A percentile compares a stretch with the other conserved stretches of the same genome.
Evolutionary conservation across 148 eudicot species (phyloP).

Genomic region (Rhododendron ferrugineum): DNA sequence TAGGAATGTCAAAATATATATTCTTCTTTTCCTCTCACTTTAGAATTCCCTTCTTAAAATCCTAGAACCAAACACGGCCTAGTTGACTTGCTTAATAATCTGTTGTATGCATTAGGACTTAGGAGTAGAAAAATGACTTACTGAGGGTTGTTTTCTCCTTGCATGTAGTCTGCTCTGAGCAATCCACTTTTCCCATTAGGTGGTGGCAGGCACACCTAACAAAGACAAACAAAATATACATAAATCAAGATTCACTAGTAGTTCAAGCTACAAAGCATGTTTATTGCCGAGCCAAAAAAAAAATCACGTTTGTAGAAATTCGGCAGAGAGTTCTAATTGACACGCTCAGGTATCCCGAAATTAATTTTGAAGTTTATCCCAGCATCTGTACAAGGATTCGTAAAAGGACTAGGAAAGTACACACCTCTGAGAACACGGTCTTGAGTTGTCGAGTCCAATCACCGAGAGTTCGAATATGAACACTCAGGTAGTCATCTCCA

Average conservation of each 20-base stretch:
- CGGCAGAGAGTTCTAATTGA: not conserved
- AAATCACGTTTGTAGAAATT: not conserved
- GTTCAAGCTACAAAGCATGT: not conserved
- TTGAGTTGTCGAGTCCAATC: constrained; percentile 59
- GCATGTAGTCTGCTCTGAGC: constrained; percentile 44
- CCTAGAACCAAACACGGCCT: not conserved
- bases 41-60: not conserved
- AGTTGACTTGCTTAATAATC: not conserved
- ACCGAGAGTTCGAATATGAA: constrained; percentile 54
- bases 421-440: constrained; percentile 47
- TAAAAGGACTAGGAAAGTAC: not conserved
- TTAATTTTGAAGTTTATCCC: not conserved
- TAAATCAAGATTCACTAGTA: not conserved
- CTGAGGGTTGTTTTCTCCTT: constrained; percentile 46
- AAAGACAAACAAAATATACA: not conserved
- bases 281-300: not conserved
- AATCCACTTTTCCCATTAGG: constrained; percentile 50
- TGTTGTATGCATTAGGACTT: not conserved
- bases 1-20: not conserved
- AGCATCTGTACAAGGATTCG: not conserved
- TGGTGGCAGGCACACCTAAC: constrained; percentile 49
- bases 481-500: constrained; percentile 48
- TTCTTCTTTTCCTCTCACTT: not conserved
- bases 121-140: constrained; percentile 16
- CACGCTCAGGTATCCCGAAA: not conserved